phyloP scores from a whole-genome alignment of 78 protist genomes.

The Bodo saltans region DNA sequence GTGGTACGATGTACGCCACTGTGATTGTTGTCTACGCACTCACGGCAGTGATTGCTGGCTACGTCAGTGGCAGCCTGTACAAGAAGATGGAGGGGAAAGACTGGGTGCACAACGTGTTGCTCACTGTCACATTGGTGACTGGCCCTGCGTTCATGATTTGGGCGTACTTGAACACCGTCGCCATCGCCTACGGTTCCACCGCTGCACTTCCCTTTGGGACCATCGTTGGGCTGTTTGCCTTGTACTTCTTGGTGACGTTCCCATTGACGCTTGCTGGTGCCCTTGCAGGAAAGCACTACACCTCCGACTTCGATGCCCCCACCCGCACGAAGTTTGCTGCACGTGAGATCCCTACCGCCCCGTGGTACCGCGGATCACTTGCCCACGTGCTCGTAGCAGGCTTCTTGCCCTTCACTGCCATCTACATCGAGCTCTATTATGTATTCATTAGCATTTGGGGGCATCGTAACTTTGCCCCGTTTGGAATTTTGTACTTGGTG shows the following conservation, averaged over 20 bases:
- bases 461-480: slow-evolving; percentile 81
- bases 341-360: slow-evolving; percentile 85
- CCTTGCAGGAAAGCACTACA: slow-evolving; percentile 70
- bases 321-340: slow-evolving; percentile 68
- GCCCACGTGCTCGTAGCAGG: slow-evolving; percentile 82
- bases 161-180: slow-evolving; percentile 77
- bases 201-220: slow-evolving; percentile 81
- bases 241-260: slow-evolving; percentile 54
- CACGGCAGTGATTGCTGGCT: slow-evolving; percentile 62
- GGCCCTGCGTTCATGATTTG: slow-evolving; percentile 70
- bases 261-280: slow-evolving; percentile 88
- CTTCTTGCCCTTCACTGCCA: slow-evolving; percentile 91
- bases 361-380: slow-evolving; percentile 55
- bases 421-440: slow-evolving; percentile 92
- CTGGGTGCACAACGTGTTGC: slow-evolving; percentile 90
- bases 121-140: slow-evolving; percentile 65
- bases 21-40: slow-evolving; percentile 85
- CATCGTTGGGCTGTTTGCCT: slow-evolving; percentile 7
- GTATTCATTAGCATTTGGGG: slow-evolving; percentile 89
- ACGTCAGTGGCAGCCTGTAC: slow-evolving; percentile 37
- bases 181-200: slow-evolving; percentile 65
- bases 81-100: slow-evolving; percentile 65
- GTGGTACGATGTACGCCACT: slow-evolving; percentile 80
- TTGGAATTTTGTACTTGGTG: slow-evolving; percentile 77
- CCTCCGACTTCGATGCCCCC: slow-evolving; percentile 78